phyloP scores from a whole-genome alignment of 768 basidiomycete genomes.

The Terana coerulea region DNA sequence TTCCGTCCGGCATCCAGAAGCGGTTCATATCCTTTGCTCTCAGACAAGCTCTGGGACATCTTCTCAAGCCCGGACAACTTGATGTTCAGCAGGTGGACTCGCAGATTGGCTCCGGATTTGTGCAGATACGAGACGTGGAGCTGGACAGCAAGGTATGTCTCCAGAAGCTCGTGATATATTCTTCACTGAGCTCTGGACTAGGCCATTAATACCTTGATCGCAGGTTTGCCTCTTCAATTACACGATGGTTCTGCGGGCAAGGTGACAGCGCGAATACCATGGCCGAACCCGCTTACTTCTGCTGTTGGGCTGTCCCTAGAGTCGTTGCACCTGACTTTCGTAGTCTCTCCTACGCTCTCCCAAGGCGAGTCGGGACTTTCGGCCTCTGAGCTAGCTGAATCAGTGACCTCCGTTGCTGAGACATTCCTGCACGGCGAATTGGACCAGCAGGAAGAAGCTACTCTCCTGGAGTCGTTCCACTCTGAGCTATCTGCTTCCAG shows the following conservation, averaged over 20 bases:
- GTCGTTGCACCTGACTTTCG: conserved; percentile 65
- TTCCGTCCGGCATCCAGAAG: conserved; percentile 75
- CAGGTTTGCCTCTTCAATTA: conserved; percentile 62
- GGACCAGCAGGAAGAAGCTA: conserved; percentile 62
- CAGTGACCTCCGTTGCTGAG: conserved; percentile 81
- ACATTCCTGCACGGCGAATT: conserved; percentile 86
- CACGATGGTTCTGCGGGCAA: conserved; percentile 70
- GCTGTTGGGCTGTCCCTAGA: conserved; percentile 66
- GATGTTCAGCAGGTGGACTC: conserved; percentile 86
- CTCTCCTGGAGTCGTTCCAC: conserved; percentile 67
- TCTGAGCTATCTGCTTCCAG: conserved; percentile 32
- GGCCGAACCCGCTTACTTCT: conserved; percentile 79
- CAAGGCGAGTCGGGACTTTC: conserved; percentile 13
- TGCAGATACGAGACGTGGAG: conserved; percentile 82
- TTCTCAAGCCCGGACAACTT: conserved; percentile 86
- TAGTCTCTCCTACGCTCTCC: conserved; percentile 31
- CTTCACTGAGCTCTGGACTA: conserved; percentile 27
- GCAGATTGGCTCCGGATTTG: conserved; percentile 87
- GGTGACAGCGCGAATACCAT: conserved; percentile 76
- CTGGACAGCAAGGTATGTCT: conserved; percentile 67
- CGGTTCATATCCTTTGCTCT: conserved; percentile 89
- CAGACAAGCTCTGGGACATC: conserved; percentile 76
- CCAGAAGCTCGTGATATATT: conserved; percentile 13
- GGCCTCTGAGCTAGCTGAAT: conserved; percentile 57
- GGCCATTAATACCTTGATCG: conserved; percentile 76